These are phyloP conservation scores for Candida dubliniensis DNA, from an alignment of 1,139 yeast species.

Conservation along the genomic window DNA sequence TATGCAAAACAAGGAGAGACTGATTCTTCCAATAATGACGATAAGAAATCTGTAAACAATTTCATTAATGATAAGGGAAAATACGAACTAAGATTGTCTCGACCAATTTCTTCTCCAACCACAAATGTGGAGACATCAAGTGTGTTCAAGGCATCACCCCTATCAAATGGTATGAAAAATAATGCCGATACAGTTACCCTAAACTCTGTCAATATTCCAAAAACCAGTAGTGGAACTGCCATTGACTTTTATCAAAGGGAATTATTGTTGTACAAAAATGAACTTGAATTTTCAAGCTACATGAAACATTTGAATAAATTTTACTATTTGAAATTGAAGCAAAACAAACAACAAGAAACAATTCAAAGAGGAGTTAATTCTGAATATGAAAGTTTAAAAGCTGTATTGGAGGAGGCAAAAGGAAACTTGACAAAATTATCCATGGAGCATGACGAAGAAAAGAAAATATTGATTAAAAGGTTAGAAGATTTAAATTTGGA, in stretches of 20 bases:
- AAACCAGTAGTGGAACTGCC: constrained; percentile 22
- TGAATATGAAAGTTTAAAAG: constrained; percentile 13
- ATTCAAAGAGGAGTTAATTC: background rate
- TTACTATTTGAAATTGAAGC: constrained; percentile 40
- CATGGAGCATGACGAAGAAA: constrained; percentile 9
- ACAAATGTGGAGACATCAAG: constrained; percentile 26
- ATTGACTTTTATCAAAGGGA: constrained; percentile 57
- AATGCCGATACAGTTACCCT: background rate
- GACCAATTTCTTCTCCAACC: constrained; percentile 25
- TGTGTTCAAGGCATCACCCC: constrained; percentile 17
- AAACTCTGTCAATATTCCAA: background rate
- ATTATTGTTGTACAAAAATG: constrained; percentile 57
- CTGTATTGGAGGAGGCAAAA: constrained; percentile 16
- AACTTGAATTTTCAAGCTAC: constrained; percentile 60
- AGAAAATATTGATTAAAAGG: constrained; percentile 7
- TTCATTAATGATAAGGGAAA: constrained; percentile 18
- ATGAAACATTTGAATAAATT: constrained; percentile 52
- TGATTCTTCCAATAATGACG: constrained; percentile 6
- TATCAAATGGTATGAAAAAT: constrained; percentile 1
- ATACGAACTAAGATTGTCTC: constrained; percentile 18
- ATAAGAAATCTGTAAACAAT: constrained; percentile 10
- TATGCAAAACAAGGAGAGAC: constrained; percentile 15
- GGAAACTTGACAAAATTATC: constrained; percentile 10
- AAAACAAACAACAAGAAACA: constrained; percentile 11
- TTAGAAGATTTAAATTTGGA: constrained; percentile 22